Percentiles rank a stretch among this genome's conserved stretches.
phyloP scores from a whole-genome alignment of 1,284 basidiomycete genomes.

The Puccinia horiana region DNA sequence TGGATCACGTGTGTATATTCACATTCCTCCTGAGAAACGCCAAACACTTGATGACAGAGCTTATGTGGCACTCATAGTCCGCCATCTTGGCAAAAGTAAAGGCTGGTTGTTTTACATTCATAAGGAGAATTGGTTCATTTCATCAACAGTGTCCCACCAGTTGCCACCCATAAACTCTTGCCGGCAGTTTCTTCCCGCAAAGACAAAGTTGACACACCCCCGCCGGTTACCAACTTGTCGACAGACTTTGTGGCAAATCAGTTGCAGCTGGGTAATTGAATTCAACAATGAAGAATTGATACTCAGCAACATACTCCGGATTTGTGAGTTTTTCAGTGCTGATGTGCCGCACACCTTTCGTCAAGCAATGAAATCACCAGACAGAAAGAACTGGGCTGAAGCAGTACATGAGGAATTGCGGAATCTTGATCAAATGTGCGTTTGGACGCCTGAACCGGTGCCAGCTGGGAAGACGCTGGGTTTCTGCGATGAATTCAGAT shows the following conservation, averaged over 20 bases:
- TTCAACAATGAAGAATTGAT: not conserved
- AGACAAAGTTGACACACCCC: no score
- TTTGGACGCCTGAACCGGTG: not conserved
- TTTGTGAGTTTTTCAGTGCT: not conserved
- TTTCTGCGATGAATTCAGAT: not conserved
- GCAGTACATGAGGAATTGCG: not conserved
- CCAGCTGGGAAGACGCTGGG: not conserved
- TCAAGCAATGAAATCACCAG: not conserved
- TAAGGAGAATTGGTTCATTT: not conserved
- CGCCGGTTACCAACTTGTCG: no score
- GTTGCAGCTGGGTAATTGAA: not conserved
- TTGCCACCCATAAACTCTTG: not conserved
- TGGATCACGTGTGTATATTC: not conserved
- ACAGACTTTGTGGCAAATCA: not conserved
- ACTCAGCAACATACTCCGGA: not conserved
- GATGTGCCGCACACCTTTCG: not conserved
- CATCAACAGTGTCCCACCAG: not conserved
- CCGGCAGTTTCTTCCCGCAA: not conserved
- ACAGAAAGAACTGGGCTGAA: no score
- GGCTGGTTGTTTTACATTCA: slow-evolving; percentile 19
- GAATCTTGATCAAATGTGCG: not conserved
- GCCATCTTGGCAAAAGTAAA: not conserved
- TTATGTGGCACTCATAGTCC: not conserved
- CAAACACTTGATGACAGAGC: slow-evolving; percentile 1
- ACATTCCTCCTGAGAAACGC: not conserved